These are phyloP conservation scores for Leishmania mexicana DNA, from an alignment of 208 protist genomes.

Conservation along the genomic window DNA sequence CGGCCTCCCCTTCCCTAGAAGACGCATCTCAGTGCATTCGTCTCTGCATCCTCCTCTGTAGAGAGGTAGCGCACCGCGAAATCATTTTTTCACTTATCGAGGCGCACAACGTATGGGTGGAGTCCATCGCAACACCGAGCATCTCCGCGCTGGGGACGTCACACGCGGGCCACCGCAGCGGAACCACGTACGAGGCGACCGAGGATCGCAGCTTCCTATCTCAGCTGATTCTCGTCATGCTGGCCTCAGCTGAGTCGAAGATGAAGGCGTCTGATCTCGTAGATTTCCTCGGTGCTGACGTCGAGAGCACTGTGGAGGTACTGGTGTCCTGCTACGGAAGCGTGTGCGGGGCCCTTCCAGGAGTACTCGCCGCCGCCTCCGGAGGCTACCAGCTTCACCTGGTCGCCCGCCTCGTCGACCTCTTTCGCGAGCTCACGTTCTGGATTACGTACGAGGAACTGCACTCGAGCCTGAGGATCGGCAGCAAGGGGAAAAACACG, in stretches of 20 bases:
- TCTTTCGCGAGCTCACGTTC: conserved; percentile 41
- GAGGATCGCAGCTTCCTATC: conserved; percentile 10
- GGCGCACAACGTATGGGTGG: conserved; percentile 8
- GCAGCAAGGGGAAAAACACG: conserved; percentile 9
- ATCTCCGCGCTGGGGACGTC: conserved; percentile 10
- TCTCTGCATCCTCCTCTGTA: conserved; percentile 23
- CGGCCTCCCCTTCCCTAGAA: background rate
- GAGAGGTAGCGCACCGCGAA: conserved; percentile 3
- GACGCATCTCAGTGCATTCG: conserved; percentile 12
- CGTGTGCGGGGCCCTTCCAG: conserved; percentile 22
- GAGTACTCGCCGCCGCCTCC: conserved; percentile 13
- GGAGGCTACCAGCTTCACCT: conserved; percentile 19
- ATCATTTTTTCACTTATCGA: conserved; percentile 16
- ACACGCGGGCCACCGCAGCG: background rate
- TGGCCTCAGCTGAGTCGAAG: conserved; percentile 10
- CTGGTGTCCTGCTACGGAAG: conserved; percentile 17
- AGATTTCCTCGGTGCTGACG: conserved; percentile 16
- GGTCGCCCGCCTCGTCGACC: conserved; percentile 22
- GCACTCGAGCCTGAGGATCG: conserved; percentile 8
- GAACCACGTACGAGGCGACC: background rate
- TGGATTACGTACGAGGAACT: conserved; percentile 44
- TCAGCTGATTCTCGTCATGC: conserved; percentile 16
- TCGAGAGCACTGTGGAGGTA: conserved; percentile 10
- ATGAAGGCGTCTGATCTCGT: conserved; percentile 25
- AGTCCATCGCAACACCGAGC: conserved; percentile 4